Evolutionary conservation across 2,329 filamentous ascomycete genomes (phyloP).

Genomic region (Nannizziopsis arthrosporioides): DNA sequence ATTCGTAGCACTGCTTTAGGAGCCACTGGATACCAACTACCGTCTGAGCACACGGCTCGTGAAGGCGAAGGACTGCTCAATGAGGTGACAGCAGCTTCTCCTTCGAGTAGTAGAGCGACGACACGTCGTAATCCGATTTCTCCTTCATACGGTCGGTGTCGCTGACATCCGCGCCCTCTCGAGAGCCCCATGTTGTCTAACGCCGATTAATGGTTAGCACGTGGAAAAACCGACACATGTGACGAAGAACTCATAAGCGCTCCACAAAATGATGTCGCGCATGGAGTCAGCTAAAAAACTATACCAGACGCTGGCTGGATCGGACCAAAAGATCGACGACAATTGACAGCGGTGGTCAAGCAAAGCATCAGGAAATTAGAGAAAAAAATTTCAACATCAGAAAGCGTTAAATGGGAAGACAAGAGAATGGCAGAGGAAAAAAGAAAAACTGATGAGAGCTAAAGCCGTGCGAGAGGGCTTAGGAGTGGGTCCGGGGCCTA

Average conservation of each 20-base stretch:
- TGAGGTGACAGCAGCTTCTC: background rate
- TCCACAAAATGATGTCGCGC: background rate
- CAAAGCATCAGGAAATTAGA: background rate
- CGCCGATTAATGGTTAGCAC: slow-evolving; percentile 5
- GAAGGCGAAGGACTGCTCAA: background rate
- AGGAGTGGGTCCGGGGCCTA: slow-evolving; percentile 8
- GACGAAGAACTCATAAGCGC: background rate
- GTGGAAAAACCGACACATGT: slow-evolving; percentile 7
- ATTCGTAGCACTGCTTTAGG: background rate
- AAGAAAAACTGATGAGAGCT: slow-evolving; percentile 6
- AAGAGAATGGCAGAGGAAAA: background rate
- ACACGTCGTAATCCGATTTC: slow-evolving; percentile 9
- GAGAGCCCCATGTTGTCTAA: slow-evolving; percentile 84
- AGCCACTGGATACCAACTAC: background rate
- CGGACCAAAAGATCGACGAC: background rate
- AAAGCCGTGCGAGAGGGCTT: background rate
- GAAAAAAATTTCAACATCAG: background rate
- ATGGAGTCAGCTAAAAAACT: too few species aligned
- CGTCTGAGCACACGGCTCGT: background rate
- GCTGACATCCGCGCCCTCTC: slow-evolving; percentile 71
- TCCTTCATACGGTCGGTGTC: slow-evolving; percentile 17
- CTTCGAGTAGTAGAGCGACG: background rate
- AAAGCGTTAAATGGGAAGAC: background rate
- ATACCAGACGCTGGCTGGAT: background rate
- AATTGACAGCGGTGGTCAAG: background rate